A percentile compares a stretch with the other conserved stretches of the same genome.
Conservation (phyloP, 2,329 filamentous ascomycete species). For the Penicillium sclerotigenum region DNA sequence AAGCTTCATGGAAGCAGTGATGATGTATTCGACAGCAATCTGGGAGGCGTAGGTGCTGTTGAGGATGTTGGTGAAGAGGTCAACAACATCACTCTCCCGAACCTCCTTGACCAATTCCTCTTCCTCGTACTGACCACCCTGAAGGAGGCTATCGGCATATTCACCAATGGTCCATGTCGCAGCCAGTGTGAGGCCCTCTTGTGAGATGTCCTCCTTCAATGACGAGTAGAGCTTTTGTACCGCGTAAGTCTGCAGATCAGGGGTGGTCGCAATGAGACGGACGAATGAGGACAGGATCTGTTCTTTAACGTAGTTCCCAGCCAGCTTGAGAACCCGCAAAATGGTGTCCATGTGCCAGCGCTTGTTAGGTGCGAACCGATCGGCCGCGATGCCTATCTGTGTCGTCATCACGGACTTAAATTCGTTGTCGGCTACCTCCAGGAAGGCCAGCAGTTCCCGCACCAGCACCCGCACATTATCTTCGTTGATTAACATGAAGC, state of each 20-base stretch:
- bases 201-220: slow-evolving; percentile 93
- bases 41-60: slow-evolving; percentile 93
- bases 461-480: slow-evolving; percentile 92
- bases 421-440: slow-evolving; percentile 96
- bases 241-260: slow-evolving; percentile 92
- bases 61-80: slow-evolving; percentile 86
- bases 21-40: slow-evolving; percentile 90
- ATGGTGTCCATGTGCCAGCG: slow-evolving; percentile 99
- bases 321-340: slow-evolving; percentile 86
- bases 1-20: slow-evolving; percentile 91
- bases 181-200: slow-evolving; percentile 89
- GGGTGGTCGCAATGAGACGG: slow-evolving; percentile 87
- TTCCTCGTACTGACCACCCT: slow-evolving; percentile 87
- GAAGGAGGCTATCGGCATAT: slow-evolving; percentile 86
- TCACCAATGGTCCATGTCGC: slow-evolving; percentile 98
- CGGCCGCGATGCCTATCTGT: slow-evolving; percentile 94
- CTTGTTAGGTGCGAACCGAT: slow-evolving; percentile 94
- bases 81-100: slow-evolving; percentile 83
- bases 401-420: slow-evolving; percentile 99
- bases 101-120: slow-evolving; percentile 82
- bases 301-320: slow-evolving; percentile 96
- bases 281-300: slow-evolving; percentile 97
- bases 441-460: slow-evolving; percentile 85
- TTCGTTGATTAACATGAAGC: slow-evolving; percentile 97
- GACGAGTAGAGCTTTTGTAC: slow-evolving; percentile 91